Conservation (phyloP, 495 filamentous ascomycete species). For the Tuber brumale region DNA sequence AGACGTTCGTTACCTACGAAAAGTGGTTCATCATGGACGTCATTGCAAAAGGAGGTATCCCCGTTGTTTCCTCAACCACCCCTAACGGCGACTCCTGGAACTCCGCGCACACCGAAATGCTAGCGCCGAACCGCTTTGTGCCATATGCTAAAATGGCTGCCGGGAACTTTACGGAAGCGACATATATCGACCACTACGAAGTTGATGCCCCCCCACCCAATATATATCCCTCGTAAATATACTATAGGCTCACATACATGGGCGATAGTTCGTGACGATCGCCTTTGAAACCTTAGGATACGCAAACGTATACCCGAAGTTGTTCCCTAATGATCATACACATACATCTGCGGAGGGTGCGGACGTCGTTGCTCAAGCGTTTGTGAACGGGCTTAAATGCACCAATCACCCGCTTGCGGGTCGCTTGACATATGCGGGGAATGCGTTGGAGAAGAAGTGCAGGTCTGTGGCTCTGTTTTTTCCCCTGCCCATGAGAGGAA, state of each 20-base stretch:
- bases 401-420: conserved; percentile 34
- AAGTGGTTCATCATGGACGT: conserved; percentile 44
- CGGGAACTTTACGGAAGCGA: conserved; percentile 43
- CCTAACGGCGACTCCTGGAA: conserved; percentile 60
- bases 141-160: conserved; percentile 53
- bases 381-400: conserved; percentile 55
- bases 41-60: conserved; percentile 55
- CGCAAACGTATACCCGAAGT: conserved; percentile 45
- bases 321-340: conserved; percentile 58
- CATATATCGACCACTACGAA: conserved; percentile 57
- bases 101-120: conserved; percentile 44
- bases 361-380: conserved; percentile 54
- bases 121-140: conserved; percentile 49
- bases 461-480: conserved; percentile 18
- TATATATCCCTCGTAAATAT: background rate
- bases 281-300: conserved; percentile 50
- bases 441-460: conserved; percentile 29
- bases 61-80: conserved; percentile 57
- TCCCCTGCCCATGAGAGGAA: background rate
- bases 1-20: conserved; percentile 40
- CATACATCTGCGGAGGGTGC: conserved; percentile 58
- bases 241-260: background rate
- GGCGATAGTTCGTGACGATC: conserved; percentile 49
- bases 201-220: conserved; percentile 40
- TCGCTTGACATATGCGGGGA: conserved; percentile 33